Conservation (phyloP, 139 green algal genomes). For the Haematococcus sp. region DNA sequence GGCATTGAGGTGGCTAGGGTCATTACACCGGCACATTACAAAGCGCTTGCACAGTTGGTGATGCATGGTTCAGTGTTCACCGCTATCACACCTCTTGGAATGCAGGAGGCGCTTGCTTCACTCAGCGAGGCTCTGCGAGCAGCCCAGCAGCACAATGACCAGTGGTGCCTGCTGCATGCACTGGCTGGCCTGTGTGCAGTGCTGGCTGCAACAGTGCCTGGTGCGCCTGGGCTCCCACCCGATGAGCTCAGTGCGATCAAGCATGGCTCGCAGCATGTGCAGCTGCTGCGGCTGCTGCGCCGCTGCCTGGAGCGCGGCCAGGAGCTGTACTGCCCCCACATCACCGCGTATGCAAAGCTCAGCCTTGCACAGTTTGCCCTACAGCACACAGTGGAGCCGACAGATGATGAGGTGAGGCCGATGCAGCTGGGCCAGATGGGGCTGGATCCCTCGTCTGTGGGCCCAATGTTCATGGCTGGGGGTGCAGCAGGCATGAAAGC, state of each 20-base stretch:
- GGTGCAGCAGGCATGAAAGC: not conserved
- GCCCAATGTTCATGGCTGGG: not conserved
- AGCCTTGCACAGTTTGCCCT: conserved; percentile 45
- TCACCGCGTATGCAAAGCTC: conserved; percentile 49
- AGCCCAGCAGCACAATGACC: conserved; percentile 49
- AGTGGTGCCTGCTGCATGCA: conserved; percentile 36
- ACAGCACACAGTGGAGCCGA: conserved; percentile 37
- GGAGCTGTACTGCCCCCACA: conserved; percentile 56
- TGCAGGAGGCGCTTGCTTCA: conserved; percentile 42
- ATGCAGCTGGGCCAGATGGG: not conserved
- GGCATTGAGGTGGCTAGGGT: too few species aligned
- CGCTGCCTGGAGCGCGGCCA: conserved; percentile 35
- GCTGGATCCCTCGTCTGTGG: not conserved
- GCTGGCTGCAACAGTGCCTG: conserved; percentile 41
- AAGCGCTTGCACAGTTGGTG: too few species aligned
- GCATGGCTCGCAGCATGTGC: conserved; percentile 37
- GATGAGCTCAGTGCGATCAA: conserved; percentile 14
- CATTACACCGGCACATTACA: too few species aligned
- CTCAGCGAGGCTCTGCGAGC: conserved; percentile 62
- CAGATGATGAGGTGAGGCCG: not conserved
- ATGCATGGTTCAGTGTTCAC: too few species aligned
- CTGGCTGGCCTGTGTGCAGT: conserved; percentile 52
- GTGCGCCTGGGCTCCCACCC: conserved; percentile 16
- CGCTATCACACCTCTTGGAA: too few species aligned
- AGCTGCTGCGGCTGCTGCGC: conserved; percentile 58